phyloP scores from a whole-genome alignment of 2,329 filamentous ascomycete species.

The Rachicladosporium sp. region DNA sequence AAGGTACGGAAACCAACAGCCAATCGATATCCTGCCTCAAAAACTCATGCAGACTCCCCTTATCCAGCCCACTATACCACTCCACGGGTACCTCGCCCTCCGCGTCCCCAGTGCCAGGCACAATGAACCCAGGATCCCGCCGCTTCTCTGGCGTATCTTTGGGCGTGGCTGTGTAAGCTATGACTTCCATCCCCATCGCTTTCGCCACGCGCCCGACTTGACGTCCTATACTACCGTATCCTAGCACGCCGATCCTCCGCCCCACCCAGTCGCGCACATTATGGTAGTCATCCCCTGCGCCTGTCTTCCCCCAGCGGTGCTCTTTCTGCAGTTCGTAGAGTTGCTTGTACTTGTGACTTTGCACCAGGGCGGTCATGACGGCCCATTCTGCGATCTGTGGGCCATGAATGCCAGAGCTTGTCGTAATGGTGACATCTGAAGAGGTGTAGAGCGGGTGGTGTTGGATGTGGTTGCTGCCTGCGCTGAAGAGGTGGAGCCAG shows the following conservation, averaged over 20 bases:
- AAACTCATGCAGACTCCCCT: constrained; percentile 40
- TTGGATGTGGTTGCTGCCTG: constrained; percentile 44
- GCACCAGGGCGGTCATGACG: constrained; percentile 48
- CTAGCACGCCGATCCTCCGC: constrained; percentile 46
- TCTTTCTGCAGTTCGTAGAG: constrained; percentile 47
- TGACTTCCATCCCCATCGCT: constrained; percentile 52
- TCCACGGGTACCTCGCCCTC: constrained; percentile 42
- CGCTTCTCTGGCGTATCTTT: constrained; percentile 54
- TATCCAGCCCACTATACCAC: constrained; percentile 46
- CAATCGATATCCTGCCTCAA: constrained; percentile 44
- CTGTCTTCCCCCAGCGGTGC: constrained; percentile 37
- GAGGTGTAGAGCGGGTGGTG: constrained; percentile 41
- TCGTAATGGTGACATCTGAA: constrained; percentile 42
- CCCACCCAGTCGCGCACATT: constrained; percentile 43
- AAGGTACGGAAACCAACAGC: constrained; percentile 43
- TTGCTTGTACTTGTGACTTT: constrained; percentile 40
- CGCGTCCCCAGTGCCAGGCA: constrained; percentile 52
- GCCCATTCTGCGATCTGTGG: constrained; percentile 58
- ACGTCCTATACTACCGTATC: constrained; percentile 51
- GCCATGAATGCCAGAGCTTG: constrained; percentile 45
- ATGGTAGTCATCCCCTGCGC: constrained; percentile 14
- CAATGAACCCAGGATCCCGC: constrained; percentile 52
- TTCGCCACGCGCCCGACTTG: constrained; percentile 33
- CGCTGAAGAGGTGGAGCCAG: constrained; percentile 45
- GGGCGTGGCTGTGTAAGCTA: constrained; percentile 62